A percentile compares a stretch with the other conserved stretches of the same genome.
Evolutionary conservation across 2,329 filamentous ascomycete species (phyloP).

Genomic region (Exophiala mesophila): DNA sequence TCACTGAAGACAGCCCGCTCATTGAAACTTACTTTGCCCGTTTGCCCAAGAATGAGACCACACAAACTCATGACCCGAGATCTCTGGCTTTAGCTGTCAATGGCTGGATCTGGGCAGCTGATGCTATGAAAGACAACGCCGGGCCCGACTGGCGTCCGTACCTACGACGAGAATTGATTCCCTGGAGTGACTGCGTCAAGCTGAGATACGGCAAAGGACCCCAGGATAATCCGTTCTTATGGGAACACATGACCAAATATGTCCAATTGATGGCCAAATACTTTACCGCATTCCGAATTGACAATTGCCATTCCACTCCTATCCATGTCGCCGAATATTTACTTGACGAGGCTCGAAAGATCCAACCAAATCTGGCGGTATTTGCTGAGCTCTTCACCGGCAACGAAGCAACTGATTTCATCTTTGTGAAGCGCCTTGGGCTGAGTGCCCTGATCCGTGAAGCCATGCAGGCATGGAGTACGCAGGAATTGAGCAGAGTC

Average conservation of each 20-base stretch:
- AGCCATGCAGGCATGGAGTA: conserved; percentile 98
- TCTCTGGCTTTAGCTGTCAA: conserved; percentile 87
- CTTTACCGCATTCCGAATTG: conserved; percentile 91
- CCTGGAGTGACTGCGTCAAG: conserved; percentile 98
- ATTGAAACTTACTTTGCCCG: conserved; percentile 95
- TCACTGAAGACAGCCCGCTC: conserved; percentile 71
- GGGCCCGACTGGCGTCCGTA: conserved; percentile 88
- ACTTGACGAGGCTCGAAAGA: conserved; percentile 82
- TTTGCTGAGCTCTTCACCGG: conserved; percentile 95
- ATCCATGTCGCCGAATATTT: conserved; percentile 92
- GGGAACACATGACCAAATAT: conserved; percentile 94
- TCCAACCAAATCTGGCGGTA: conserved; percentile 83
- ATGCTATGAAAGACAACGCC: conserved; percentile 89
- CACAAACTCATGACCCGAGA: conserved; percentile 68
- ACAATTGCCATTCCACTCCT: conserved; percentile 96
- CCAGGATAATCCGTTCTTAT: conserved; percentile 85
- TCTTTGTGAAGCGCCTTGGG: conserved; percentile 89
- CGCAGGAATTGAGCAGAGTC: conserved; percentile 82
- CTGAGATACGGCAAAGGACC: conserved; percentile 77
- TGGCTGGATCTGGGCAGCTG: conserved; percentile 97
- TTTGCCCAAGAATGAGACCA: conserved; percentile 71
- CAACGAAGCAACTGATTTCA: conserved; percentile 90
- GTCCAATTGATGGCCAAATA: conserved; percentile 89
- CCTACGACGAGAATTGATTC: conserved; percentile 89
- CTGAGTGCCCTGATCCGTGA: conserved; percentile 89